Percentiles rank a stretch among this genome's conserved stretches.
These are phyloP conservation scores for Hypericum androsaemum DNA, from an alignment of 345 rosid genomes.

Conservation along the genomic window DNA sequence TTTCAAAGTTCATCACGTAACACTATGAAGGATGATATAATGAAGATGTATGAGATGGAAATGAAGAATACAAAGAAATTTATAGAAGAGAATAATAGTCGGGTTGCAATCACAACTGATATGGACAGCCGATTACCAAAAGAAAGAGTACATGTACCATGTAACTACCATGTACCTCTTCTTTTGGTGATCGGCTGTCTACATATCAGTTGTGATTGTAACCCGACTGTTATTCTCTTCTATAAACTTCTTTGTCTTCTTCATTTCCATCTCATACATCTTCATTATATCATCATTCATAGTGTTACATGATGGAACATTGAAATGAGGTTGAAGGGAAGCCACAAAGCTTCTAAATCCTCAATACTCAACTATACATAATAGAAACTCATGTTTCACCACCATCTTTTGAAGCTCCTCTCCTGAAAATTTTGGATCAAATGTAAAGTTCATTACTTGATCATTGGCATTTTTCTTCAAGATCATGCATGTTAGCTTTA, in stretches of 20 bases:
- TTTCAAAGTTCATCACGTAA: neutral
- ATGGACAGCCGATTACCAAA: slow-evolving; percentile 1
- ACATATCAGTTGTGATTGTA: slow-evolving; percentile 1
- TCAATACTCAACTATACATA: neutral
- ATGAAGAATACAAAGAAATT: neutral
- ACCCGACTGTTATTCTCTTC: neutral
- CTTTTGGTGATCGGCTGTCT: neutral
- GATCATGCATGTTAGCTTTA: too few relatives aligned
- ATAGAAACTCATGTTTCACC: neutral
- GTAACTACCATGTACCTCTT: neutral
- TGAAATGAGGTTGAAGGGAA: neutral
- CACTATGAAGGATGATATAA: neutral
- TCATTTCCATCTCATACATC: neutral
- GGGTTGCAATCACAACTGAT: slow-evolving; percentile 1
- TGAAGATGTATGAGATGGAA: too few relatives aligned
- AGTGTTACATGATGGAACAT: neutral
- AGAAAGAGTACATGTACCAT: slow-evolving; percentile 1
- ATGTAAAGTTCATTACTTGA: too few relatives aligned
- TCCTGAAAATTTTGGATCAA: too few relatives aligned
- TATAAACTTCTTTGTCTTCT: neutral
- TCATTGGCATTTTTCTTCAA: too few relatives aligned
- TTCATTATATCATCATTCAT: neutral
- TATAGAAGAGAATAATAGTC: neutral
- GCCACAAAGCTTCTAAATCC: neutral
- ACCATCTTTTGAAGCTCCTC: neutral